Evolutionary conservation across 768 basidiomycete species (phyloP), one percentile per base, ranked within the genome.

Genomic region (Leccinum subgranulosum): DNA sequence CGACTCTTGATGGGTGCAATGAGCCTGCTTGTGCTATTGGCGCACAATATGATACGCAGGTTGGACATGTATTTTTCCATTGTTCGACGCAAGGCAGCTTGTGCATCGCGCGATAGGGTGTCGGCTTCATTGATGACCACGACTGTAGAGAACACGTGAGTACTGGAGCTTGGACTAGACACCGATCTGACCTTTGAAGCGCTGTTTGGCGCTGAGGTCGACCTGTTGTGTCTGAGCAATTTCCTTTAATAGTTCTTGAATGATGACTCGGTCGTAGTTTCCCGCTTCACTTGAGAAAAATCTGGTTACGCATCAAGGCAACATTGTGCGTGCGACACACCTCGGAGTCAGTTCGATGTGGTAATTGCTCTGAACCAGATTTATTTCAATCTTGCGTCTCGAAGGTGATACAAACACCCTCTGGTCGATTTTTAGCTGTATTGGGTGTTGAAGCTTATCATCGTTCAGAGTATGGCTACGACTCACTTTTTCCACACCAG

Each of bases 21-120:
- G 54, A 99, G 87, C 63, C 88, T 88, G 68, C 90, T 90, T 3
- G 96, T 98, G 69, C 91, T 94, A 73, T 94, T 95, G 21, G 95
- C 94, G 69, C 95, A 98, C 1, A 99, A 81, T 64, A 99, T 96
- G 66, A 99, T 88, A 28, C 96, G 86, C 84, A 99, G 84, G 71
- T 98, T 99, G 43, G 88, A 86, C 90, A 97, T 98, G 78, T 96
- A 98, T 74, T 98, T 98, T 71, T 99, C 96, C 96, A 98, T 99
- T 10, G 96, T 99, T 56, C 96, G 82, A 66, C 96, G 87, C 33
- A 99, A 82, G 8, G 96, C 96, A 0, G 96, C 94, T 77, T 99
- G 96, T 1, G 96, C 96, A 74, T 99, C 96, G 54, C 96, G 87
- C 11, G 92, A 87, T 43, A 99, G 81, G 0, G 92, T 88, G 71